phyloP scores from a whole-genome alignment of 2,329 filamentous ascomycete species.

The Tolypocladium ophioglossoides region DNA sequence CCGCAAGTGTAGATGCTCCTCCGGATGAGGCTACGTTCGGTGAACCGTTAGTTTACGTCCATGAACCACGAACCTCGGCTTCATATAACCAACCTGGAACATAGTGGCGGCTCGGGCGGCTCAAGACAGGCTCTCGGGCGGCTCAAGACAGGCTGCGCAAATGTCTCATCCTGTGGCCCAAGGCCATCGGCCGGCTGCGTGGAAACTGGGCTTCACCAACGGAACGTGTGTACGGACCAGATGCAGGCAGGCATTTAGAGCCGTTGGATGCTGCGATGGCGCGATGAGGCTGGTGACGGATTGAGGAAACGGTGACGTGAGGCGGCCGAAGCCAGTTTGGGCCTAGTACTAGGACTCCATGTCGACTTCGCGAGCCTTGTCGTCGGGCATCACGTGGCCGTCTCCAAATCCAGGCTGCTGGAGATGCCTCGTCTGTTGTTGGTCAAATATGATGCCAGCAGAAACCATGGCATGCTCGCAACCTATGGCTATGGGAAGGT shows the following conservation, averaged over 20 bases:
- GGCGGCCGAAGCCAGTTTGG: not conserved
- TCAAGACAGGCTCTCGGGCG: not conserved
- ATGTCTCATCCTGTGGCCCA: not conserved
- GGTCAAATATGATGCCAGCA: too few species aligned
- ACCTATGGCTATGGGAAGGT: too few species aligned
- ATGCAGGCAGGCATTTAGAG: not conserved
- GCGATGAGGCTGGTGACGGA: not conserved
- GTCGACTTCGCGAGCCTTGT: not conserved
- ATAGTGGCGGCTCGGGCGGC: constrained; percentile 2
- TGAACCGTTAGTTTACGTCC: not conserved
- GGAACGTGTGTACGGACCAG: not conserved
- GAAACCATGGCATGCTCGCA: too few species aligned
- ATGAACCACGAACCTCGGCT: not conserved
- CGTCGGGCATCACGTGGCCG: not conserved
- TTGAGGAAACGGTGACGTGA: not conserved
- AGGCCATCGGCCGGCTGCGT: not conserved
- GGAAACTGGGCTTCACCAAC: not conserved
- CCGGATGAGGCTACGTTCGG: constrained; percentile 46
- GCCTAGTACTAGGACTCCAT: not conserved
- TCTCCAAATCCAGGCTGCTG: not conserved
- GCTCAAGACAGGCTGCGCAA: not conserved
- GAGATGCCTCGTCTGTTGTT: too few species aligned
- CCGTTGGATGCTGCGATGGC: not conserved
- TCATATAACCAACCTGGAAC: constrained; percentile 6
- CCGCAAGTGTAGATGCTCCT: constrained; percentile 67